Base-by-base conservation (phyloP, 2,329 filamentous ascomycete species). In the Talaromyces sp. region DNA sequence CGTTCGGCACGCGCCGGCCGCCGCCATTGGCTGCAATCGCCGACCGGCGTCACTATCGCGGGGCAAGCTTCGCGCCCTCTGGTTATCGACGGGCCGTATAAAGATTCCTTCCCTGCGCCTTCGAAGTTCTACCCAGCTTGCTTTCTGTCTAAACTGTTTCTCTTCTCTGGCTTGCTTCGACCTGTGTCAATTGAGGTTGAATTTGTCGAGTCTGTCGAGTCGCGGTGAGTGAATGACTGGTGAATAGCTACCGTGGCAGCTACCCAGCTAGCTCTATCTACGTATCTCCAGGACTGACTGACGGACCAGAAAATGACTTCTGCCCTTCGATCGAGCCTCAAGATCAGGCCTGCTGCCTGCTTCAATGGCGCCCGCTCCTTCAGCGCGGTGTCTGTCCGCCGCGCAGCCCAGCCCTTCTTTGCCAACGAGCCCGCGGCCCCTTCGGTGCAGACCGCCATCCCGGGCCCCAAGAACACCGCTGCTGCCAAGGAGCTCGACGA, bases 391-490 rank as follows among this genome's bases (percentile, higher is more conserved):
- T 67, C 71, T n/a, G 66, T 67, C 44, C 67, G 75, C 44, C 69
- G 69, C 58, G 73, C 73, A 19, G 70, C 72, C 15, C 78, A 81
- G 68, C 69, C 82, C 8, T 85, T 80, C 76, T 84, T 88, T 73
- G 75, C 82, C 62, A 80, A 85, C 69, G 85, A 88, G 77, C 85
- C 85, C 22, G 64, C 74, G 13, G 79, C 74, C n/a, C 85, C 85
- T 27, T 78, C 75, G 28, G 69, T 88, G 49, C 75, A 78, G 64
- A 87, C 84, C 2, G 70, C 78, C 44, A 89, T 96, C 61, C 92
- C 92, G 0, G 92, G 92, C 0, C 91, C 91, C 42, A 84, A 88
- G 79, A 87, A 88, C 75, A 83, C 87, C 79, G 83, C 86, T 68
- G 83, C 85, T 57, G 86, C 90, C 65, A 80, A 86, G 64, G 85